Percentiles rank a stretch among this genome's conserved stretches.
phyloP scores from a whole-genome alignment of 139 green algal species.

The Chlamydomonas schloesseri region DNA sequence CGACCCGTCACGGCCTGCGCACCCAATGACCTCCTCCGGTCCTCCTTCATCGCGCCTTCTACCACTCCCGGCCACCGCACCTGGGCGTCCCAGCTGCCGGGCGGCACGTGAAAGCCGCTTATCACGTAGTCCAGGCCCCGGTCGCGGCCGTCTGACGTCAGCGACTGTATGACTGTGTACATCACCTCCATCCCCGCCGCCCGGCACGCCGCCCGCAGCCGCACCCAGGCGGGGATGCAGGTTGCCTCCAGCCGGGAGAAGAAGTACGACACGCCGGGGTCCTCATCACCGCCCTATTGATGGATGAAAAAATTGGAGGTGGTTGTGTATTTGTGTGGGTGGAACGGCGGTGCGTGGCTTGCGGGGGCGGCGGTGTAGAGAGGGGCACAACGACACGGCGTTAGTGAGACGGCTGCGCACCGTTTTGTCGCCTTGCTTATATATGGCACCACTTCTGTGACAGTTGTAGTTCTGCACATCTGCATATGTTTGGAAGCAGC shows the following conservation, averaged over 20 bases:
- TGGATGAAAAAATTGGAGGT: too few relatives aligned
- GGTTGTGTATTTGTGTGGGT: too few relatives aligned
- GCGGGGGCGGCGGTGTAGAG: too few relatives aligned
- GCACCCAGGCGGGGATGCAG: slow-evolving; percentile 30
- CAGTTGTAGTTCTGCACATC: slow-evolving; percentile 83
- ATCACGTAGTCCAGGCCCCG: slow-evolving; percentile 81
- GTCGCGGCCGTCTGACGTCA: slow-evolving; percentile 75
- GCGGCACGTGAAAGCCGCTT: slow-evolving; percentile 82
- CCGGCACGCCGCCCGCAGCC: slow-evolving; percentile 22
- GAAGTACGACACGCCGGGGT: slow-evolving; percentile 41
- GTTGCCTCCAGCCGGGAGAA: slow-evolving; percentile 26
- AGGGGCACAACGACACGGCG: too few relatives aligned
- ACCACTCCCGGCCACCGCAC: too few relatives aligned
- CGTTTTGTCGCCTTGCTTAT: slow-evolving; percentile 2
- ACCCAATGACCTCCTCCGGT: too few relatives aligned
- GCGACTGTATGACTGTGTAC: slow-evolving; percentile 75
- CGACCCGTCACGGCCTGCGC: too few relatives aligned
- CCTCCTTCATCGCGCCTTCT: too few relatives aligned
- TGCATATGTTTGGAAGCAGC: too few relatives aligned
- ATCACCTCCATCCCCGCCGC: slow-evolving; percentile 68
- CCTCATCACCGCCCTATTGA: not conserved
- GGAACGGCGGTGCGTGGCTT: too few relatives aligned
- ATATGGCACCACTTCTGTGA: slow-evolving; percentile 59
- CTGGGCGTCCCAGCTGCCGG: slow-evolving; percentile 69
- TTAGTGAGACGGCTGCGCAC: too few relatives aligned